Percentiles rank a stretch among this genome's conserved stretches.
Conservation (phyloP, 768 basidiomycete genomes). For the Boletus rubropictus region DNA sequence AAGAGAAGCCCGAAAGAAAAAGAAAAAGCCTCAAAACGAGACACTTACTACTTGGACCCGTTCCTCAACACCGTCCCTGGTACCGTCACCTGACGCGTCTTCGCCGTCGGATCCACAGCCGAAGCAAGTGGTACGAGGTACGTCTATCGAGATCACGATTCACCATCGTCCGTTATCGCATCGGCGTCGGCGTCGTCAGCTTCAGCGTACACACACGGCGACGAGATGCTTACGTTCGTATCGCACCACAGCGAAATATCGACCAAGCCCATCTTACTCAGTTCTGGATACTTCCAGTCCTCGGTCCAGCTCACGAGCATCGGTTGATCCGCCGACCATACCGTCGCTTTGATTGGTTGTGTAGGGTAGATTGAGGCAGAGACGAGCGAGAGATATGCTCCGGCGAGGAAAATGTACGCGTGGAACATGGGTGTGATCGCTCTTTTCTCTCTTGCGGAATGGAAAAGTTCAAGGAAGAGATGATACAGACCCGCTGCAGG, state of each 20-base stretch:
- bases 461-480: neutral
- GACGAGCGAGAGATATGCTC: constrained; percentile 10
- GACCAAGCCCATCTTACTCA: constrained; percentile 39
- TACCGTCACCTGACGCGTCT: constrained; percentile 24
- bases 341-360: constrained; percentile 41
- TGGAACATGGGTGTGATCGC: constrained; percentile 6
- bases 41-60: constrained; percentile 31
- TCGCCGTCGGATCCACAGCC: constrained; percentile 34
- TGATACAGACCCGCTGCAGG: constrained; percentile 28
- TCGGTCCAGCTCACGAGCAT: constrained; percentile 48
- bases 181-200: neutral
- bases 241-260: constrained; percentile 43
- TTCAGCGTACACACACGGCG: neutral
- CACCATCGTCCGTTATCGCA: neutral
- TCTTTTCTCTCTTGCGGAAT: neutral
- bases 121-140: constrained; percentile 41
- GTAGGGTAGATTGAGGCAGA: constrained; percentile 46
- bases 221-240: constrained; percentile 32
- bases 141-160: constrained; percentile 23
- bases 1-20: neutral
- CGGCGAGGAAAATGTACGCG: neutral
- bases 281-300: constrained; percentile 35
- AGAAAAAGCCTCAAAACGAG: neutral
- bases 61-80: constrained; percentile 23
- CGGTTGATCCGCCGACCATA: constrained; percentile 40